These are phyloP conservation scores for Fusarium sp. DNA, from an alignment of 2,329 filamentous ascomycete genomes.

Conservation along the genomic window DNA sequence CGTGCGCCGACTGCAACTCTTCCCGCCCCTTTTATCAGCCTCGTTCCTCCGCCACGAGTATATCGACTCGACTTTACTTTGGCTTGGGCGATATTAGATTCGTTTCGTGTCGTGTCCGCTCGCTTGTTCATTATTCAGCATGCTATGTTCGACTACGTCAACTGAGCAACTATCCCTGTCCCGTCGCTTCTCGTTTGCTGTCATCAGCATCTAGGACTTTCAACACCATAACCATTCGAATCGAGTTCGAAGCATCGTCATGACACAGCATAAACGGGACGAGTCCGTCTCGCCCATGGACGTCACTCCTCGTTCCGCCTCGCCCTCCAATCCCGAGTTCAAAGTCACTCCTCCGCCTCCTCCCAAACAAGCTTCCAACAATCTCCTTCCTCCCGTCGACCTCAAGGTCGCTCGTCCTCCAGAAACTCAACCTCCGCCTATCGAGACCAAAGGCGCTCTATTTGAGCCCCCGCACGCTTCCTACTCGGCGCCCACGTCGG, in stretches of 20 bases:
- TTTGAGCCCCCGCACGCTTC: conserved; percentile 13
- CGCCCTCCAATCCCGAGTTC: conserved; percentile 36
- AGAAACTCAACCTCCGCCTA: conserved; percentile 12
- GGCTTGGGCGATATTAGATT: conserved; percentile 6
- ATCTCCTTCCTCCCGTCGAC: conserved; percentile 33
- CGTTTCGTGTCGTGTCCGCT: not conserved
- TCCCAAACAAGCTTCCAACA: conserved; percentile 34
- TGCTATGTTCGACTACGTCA: conserved; percentile 29
- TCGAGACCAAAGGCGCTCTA: conserved; percentile 23
- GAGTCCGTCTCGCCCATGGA: conserved; percentile 38
- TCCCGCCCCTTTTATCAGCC: conserved; percentile 33
- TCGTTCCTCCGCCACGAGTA: conserved; percentile 8
- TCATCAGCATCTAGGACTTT: conserved; percentile 14
- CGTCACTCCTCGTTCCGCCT: conserved; percentile 30
- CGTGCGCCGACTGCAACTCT: conserved; percentile 27
- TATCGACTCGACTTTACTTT: not conserved
- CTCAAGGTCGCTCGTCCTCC: conserved; percentile 22
- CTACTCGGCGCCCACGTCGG: conserved; percentile 24
- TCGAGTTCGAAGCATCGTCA: conserved; percentile 27
- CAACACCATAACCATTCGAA: conserved; percentile 5
- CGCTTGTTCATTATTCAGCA: conserved; percentile 33
- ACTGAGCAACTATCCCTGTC: conserved; percentile 28
- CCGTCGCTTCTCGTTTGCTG: conserved; percentile 9
- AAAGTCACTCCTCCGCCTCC: conserved; percentile 23
- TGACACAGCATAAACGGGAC: conserved; percentile 39